Base-by-base conservation (phyloP, 1,284 basidiomycete species). In the Rhodotorula glutinis region DNA sequence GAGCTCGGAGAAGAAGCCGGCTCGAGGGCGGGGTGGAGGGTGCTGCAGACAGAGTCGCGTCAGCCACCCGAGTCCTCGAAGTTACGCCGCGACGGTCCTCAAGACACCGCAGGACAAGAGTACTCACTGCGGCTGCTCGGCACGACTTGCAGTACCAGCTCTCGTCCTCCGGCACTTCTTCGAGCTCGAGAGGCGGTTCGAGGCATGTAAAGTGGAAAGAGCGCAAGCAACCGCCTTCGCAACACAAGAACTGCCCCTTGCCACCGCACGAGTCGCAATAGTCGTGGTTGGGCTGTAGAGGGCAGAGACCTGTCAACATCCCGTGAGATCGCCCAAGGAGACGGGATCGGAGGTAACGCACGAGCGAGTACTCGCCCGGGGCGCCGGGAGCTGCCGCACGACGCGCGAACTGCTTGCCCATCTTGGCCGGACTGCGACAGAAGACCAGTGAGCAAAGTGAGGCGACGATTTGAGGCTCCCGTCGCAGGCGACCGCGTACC, bases 141-240 rank as follows among this genome's bases (percentile, higher is more conserved):
- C 75, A 76, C 4, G 65, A 66, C 53, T 74, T 76, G 72, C 95
- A 98, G 81, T 88, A 97, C 96, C 96, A 98, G 74, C 85, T 85
- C 76, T 95, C 91, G 73, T 89, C 88, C 14, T 59, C 58, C 60
- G 87, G 87, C 53, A 91, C 81, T 75, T 98, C 92, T 74, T 89
- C 84, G 60, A 88, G 83, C 73, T 94, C 90, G 80, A 97, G 85
- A 29, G 95, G 95, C 52, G 95, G 95, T 78, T 97, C 90, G 75
- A 98, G 85, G 79, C 95, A 99, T 84, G 88, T 88, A 69, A 98
- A 87, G 80, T 99, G 95, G 79, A 97, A 99, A 29, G 92, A 92
- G 71, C 90, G 84, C 41, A 95, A 91, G 78, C 96, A 99, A 19
- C 94, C 93, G 40, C 72, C 74, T 78, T 98, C 95, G 79, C 95